Percentiles rank a stretch among this genome's conserved stretches.
These are phyloP conservation scores for Saccharum officinarum DNA, from an alignment of 176 grass and related monocot genomes.

Conservation along the genomic window DNA sequence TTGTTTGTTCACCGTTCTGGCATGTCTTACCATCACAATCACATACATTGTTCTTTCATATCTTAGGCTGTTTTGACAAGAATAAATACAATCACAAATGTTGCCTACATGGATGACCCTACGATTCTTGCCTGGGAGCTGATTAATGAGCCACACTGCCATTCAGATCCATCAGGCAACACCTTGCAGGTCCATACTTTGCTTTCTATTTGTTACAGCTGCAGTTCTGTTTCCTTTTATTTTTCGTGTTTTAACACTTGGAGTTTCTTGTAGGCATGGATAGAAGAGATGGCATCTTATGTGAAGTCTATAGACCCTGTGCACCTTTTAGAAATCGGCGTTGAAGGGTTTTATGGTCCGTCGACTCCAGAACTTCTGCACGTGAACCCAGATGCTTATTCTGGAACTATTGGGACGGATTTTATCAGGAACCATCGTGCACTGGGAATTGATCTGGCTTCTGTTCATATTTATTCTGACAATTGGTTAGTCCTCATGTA, in stretches of 20 bases:
- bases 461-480: constrained; percentile 82
- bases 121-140: constrained; percentile 87
- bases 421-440: constrained; percentile 77
- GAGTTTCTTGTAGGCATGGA: constrained; percentile 60
- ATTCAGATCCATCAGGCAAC: constrained; percentile 76
- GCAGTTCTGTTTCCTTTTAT: not conserved
- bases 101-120: constrained; percentile 73
- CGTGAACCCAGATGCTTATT: constrained; percentile 58
- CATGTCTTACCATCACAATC: not conserved
- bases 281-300: constrained; percentile 78
- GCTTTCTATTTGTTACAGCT: not conserved
- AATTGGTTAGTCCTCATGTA: constrained; percentile 47
- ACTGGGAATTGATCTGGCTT: constrained; percentile 71
- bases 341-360: constrained; percentile 79
- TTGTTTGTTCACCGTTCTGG: not conserved
- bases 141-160: constrained; percentile 84
- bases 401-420: constrained; percentile 62
- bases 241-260: constrained; percentile 1
- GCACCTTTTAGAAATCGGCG: constrained; percentile 60
- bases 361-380: constrained; percentile 60
- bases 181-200: constrained; percentile 57
- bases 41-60: not conserved
- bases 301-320: constrained; percentile 69
- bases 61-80: constrained; percentile 68
- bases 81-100: constrained; percentile 74